Base-by-base conservation (phyloP, 306 rosid genomes). In the Luffa acutangula region DNA sequence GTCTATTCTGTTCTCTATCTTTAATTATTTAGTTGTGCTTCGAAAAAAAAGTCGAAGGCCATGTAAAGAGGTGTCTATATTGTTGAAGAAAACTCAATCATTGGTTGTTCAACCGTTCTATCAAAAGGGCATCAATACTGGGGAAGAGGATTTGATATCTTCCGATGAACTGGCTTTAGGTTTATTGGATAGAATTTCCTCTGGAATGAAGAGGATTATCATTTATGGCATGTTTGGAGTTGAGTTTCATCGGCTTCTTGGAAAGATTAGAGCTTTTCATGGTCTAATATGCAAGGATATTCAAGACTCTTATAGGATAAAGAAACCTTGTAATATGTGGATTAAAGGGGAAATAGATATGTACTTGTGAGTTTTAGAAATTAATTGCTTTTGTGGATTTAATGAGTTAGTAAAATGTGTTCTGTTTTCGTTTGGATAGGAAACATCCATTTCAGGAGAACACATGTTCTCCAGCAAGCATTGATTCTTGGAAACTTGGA, bases 371-470 rank as follows among this genome's bases (percentile, higher is more conserved):
- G 12, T 46, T 20, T 25, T 46, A 5, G 39, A 13, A 7, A 66
- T 45, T 25, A 21, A 21, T 25, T 21, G 36, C 76, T 72, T 85
- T 77, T 12, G 58, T 76, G 76, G 79, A 54, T 54, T 80, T 79
- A 71, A 83, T 85, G 79, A 67, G 78, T 84, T 75, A 70, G 78
- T 60, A 48, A 88, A 84, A 20, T 79, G 67, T 76, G 6, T 13
- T 53, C 64, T 63, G 76, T 77, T 46, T 80, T 85, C 77, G 82
- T 86, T 62, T 79, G 76, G 75, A 86, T 90, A 95, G 99, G 90
- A 95, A 92, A 87, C 72, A 91, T 85, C 97, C 97, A 60, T 92
- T 91, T 82, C 97, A 95, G 80, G 97, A 91, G 89, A 95, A 91
- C n/a, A 82, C 97, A 93, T 74, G 89, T 90, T 81, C 60, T 82